Evolutionary conservation across 345 rosid species (phyloP).

Genomic region (Draba incana): DNA sequence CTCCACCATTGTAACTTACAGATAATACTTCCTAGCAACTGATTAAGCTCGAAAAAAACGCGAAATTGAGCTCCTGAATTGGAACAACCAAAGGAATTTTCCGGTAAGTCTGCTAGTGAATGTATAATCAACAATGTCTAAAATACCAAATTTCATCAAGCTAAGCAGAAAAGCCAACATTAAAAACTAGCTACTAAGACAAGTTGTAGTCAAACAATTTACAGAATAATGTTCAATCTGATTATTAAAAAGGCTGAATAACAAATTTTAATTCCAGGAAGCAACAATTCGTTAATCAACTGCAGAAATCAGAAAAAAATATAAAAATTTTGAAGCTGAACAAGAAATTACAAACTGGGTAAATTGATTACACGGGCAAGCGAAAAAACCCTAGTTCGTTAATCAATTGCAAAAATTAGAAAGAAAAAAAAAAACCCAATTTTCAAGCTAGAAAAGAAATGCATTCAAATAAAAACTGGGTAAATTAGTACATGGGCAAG

Average conservation of each 20-base stretch:
- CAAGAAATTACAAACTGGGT: not conserved
- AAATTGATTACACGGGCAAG: not conserved
- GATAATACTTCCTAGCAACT: not conserved
- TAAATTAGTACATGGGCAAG: not conserved
- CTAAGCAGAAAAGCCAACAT: constrained; percentile 7
- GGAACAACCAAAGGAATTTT: not conserved
- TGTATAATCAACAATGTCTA: not conserved
- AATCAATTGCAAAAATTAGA: not conserved
- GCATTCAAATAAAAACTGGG: not conserved
- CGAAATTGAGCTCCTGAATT: constrained; percentile 20
- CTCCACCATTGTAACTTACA: constrained; percentile 49
- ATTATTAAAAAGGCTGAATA: not conserved
- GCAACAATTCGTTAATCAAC: constrained; percentile 7
- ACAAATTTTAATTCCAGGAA: not conserved
- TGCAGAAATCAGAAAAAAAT: not conserved
- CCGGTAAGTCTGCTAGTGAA: not conserved
- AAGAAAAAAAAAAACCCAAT: not conserved
- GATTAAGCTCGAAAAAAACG: not conserved
- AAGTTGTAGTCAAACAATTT: not conserved
- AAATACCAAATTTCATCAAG: constrained; percentile 4
- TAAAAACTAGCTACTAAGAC: not conserved
- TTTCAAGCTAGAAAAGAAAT: not conserved
- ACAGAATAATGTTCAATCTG: not conserved
- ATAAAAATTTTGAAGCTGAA: not conserved
- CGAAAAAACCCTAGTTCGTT: constrained; percentile 31